Evolutionary conservation across 768 basidiomycete species (phyloP).

Genomic region (Trametes cingulata): DNA sequence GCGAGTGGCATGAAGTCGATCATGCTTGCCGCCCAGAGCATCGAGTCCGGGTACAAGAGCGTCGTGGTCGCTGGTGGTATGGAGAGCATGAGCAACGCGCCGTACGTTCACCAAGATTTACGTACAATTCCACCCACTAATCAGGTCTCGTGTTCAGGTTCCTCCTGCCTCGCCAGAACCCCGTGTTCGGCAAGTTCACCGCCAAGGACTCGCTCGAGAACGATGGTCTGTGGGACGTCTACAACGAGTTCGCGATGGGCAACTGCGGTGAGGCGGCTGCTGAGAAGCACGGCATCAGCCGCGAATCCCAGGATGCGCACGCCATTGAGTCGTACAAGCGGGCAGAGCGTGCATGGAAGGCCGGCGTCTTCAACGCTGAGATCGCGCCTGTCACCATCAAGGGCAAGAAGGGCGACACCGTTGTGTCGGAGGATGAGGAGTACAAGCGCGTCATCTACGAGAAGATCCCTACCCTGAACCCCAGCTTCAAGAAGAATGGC

Average conservation of each 20-base stretch:
- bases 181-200: slow-evolving; percentile 86
- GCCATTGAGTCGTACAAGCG: slow-evolving; percentile 95
- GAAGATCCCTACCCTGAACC: slow-evolving; percentile 85
- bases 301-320: slow-evolving; percentile 87
- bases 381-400: slow-evolving; percentile 88
- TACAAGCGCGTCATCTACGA: slow-evolving; percentile 96
- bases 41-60: slow-evolving; percentile 80
- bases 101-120: slow-evolving; percentile 57
- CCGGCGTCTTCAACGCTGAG: slow-evolving; percentile 83
- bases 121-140: slow-evolving; percentile 9
- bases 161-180: slow-evolving; percentile 79
- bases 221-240: slow-evolving; percentile 96
- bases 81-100: slow-evolving; percentile 99
- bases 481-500: slow-evolving; percentile 84
- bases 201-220: slow-evolving; percentile 84
- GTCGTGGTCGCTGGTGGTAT: slow-evolving; percentile 95
- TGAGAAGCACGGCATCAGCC: slow-evolving; percentile 76
- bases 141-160: slow-evolving; percentile 49
- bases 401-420: slow-evolving; percentile 89
- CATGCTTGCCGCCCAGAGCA: slow-evolving; percentile 90
- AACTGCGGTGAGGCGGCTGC: slow-evolving; percentile 92
- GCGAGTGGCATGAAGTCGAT: slow-evolving; percentile 96
- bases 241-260: slow-evolving; percentile 98
- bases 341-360: slow-evolving; percentile 87
- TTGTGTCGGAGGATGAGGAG: slow-evolving; percentile 95